A percentile compares a stretch with the other conserved stretches of the same genome.
phyloP scores from a whole-genome alignment of 2,329 filamentous ascomycete species.

The Cyphellophora europaea region DNA sequence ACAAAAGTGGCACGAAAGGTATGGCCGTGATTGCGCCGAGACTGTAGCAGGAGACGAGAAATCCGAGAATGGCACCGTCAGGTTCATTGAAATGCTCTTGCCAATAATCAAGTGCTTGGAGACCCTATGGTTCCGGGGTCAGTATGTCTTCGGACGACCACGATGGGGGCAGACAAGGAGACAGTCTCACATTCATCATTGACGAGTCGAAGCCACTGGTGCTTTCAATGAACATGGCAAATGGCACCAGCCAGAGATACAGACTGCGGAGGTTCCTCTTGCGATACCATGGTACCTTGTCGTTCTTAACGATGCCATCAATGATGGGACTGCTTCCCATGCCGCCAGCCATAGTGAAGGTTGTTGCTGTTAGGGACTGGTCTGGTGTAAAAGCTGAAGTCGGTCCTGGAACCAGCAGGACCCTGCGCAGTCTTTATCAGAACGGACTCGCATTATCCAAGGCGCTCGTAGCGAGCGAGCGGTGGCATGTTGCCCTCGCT shows the following conservation, averaged over 20 bases:
- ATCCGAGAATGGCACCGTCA: constrained; percentile 36
- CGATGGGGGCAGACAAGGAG: constrained; percentile 8
- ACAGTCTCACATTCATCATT: constrained; percentile 37
- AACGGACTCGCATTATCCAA: not conserved
- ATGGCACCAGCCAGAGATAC: constrained; percentile 49
- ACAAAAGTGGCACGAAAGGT: constrained; percentile 47
- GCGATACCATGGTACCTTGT: constrained; percentile 42
- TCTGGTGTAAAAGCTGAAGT: constrained; percentile 1
- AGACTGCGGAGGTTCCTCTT: constrained; percentile 50
- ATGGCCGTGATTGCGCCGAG: constrained; percentile 49
- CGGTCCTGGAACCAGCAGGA: not conserved
- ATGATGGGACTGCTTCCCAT: constrained; percentile 4
- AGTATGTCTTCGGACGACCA: not conserved
- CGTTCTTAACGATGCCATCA: constrained; percentile 13
- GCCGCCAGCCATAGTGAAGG: constrained; percentile 3
- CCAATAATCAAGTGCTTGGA: constrained; percentile 28
- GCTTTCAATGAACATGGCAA: constrained; percentile 53
- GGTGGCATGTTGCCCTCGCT: constrained; percentile 1
- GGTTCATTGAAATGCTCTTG: constrained; percentile 37
- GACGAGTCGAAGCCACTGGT: constrained; percentile 50
- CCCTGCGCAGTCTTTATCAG: constrained; percentile 3
- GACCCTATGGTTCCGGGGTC: constrained; percentile 2
- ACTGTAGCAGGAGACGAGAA: constrained; percentile 50
- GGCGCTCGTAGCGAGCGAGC: constrained; percentile 1
- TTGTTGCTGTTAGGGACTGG: constrained; percentile 1